These are phyloP conservation scores for Raddia guianensis DNA, from an alignment of 176 grass and related monocot species.

Conservation along the genomic window DNA sequence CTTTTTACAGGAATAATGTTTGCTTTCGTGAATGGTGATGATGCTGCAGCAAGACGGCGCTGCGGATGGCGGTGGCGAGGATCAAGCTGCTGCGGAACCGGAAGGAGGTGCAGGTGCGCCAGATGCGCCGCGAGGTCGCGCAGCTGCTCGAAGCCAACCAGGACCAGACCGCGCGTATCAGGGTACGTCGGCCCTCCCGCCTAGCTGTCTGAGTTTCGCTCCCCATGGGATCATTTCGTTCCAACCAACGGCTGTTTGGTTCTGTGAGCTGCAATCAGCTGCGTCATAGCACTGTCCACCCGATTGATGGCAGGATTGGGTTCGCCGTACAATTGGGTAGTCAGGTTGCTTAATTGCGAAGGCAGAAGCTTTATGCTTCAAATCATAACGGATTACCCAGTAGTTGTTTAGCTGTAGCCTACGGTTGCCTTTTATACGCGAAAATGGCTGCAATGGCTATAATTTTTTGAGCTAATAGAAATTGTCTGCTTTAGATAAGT, in stretches of 20 bases:
- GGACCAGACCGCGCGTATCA: conserved; percentile 83
- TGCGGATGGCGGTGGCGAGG: conserved; percentile 82
- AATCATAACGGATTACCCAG: background rate
- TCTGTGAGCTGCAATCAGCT: background rate
- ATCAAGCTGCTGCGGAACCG: conserved; percentile 92
- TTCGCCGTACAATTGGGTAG: background rate
- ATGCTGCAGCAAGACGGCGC: conserved; percentile 72
- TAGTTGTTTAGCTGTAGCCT: background rate
- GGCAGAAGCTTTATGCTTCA: background rate
- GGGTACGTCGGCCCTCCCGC: conserved; percentile 39
- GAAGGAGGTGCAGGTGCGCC: conserved; percentile 60
- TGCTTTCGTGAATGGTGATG: background rate
- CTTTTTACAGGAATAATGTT: background rate
- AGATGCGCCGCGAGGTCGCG: conserved; percentile 79
- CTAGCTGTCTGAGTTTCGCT: background rate
- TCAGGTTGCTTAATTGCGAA: background rate
- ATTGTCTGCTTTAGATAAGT: background rate
- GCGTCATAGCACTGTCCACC: background rate
- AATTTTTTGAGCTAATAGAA: background rate
- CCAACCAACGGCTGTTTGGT: background rate
- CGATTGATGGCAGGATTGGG: background rate
- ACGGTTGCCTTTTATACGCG: background rate
- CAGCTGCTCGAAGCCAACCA: conserved; percentile 80
- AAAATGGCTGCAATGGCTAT: background rate
- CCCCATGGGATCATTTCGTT: background rate